phyloP scores from a whole-genome alignment of 805 yeast species.

The Ogataea pini region DNA sequence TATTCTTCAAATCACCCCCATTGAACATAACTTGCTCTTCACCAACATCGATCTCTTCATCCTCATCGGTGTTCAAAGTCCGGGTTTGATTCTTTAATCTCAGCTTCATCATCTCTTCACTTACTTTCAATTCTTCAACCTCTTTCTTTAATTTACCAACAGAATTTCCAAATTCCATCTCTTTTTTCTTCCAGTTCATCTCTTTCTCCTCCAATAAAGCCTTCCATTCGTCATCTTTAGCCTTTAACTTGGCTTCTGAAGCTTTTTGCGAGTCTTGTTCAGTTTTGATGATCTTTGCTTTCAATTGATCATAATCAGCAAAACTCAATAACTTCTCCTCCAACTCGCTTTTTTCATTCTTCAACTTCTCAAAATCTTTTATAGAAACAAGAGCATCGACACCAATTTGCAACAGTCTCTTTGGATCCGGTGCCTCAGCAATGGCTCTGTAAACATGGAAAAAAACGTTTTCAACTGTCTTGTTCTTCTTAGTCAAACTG shows the following conservation, averaged over 20 bases:
- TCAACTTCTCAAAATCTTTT: conserved; percentile 52
- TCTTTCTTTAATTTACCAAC: conserved; percentile 52
- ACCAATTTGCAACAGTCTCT: conserved; percentile 71
- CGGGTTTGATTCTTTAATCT: conserved; percentile 51
- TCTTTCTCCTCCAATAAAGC: conserved; percentile 74
- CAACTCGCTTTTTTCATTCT: conserved; percentile 49
- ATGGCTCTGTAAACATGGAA: conserved; percentile 72
- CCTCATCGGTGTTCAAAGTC: conserved; percentile 39
- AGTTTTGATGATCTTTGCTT: conserved; percentile 55
- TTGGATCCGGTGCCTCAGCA: conserved; percentile 93
- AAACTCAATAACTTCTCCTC: conserved; percentile 60
- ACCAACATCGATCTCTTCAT: conserved; percentile 20
- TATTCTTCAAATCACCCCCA: conserved; percentile 18
- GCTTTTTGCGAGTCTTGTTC: conserved; percentile 64
- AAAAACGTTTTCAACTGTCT: conserved; percentile 70
- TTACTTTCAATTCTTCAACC: conserved; percentile 63
- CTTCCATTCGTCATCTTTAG: conserved; percentile 73
- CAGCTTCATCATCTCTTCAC: conserved; percentile 63
- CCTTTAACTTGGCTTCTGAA: conserved; percentile 53
- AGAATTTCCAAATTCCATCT: conserved; percentile 52
- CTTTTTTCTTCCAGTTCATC: conserved; percentile 62
- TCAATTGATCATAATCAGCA: conserved; percentile 80
- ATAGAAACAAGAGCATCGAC: conserved; percentile 54
- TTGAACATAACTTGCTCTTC: conserved; percentile 10
- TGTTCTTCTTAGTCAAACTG: conserved; percentile 71